phyloP scores from a whole-genome alignment of 2,329 filamentous ascomycete genomes.

The Monosporascus ibericus region DNA sequence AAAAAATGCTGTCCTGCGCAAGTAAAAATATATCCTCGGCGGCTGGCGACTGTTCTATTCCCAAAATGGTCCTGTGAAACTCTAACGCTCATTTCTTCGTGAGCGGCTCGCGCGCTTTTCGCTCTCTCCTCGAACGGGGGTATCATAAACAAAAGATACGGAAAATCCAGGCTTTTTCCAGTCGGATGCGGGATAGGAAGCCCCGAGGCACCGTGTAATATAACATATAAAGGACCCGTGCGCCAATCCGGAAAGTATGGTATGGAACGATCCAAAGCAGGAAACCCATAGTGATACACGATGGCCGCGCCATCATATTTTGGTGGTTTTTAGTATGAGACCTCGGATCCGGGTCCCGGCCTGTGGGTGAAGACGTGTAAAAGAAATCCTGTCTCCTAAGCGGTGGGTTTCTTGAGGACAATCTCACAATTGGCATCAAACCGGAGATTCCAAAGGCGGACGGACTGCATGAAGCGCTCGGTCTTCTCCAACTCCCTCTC shows the following conservation, averaged over 20 bases:
- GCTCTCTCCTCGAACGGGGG: slow-evolving; percentile 17
- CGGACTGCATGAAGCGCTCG: slow-evolving; percentile 85
- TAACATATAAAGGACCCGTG: slow-evolving; percentile 21
- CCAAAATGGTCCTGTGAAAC: background rate
- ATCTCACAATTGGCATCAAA: slow-evolving; percentile 96
- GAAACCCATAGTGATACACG: slow-evolving; percentile 21
- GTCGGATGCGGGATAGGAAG: slow-evolving; percentile 19
- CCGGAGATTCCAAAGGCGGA: slow-evolving; percentile 83
- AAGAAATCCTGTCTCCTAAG: slow-evolving; percentile 30
- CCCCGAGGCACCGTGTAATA: slow-evolving; percentile 25
- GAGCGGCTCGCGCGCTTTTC: too few species aligned
- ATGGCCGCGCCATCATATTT: slow-evolving; percentile 18
- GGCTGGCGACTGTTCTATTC: background rate
- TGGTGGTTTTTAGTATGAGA: background rate
- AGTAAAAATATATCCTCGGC: background rate
- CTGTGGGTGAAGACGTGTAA: background rate
- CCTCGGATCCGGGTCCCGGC: background rate
- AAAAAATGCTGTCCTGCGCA: background rate
- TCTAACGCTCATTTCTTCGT: background rate
- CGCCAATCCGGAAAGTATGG: slow-evolving; percentile 13
- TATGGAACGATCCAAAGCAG: slow-evolving; percentile 10
- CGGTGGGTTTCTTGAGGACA: slow-evolving; percentile 61
- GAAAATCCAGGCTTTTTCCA: slow-evolving; percentile 21
- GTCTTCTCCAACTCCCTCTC: slow-evolving; percentile 86
- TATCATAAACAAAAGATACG: slow-evolving; percentile 25